Base-by-base conservation (phyloP, 345 rosid species). In the Tarenaya hassleriana region DNA sequence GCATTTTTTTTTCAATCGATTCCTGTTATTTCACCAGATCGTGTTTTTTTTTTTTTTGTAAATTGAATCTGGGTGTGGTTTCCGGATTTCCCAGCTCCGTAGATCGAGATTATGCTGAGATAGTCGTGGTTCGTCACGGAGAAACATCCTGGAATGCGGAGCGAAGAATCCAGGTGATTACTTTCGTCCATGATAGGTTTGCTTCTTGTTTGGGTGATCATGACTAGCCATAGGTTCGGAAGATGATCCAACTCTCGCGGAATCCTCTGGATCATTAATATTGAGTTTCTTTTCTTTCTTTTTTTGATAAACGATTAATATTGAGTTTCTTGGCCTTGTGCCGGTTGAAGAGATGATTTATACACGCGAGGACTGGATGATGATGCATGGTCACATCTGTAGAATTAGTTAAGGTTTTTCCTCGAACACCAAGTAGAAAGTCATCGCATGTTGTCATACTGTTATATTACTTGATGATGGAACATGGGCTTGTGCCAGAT, bases 131-230 rank as follows among this genome's bases (percentile, higher is more conserved):
- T 9, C 92, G 88, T 52, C 95, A 88, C 34, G 85, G 95, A 3
- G 92, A 88, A 72, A 88, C 89, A 27, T 78, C 64, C 56, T 88
- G 92, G 97, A 88, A 88, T 52, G 78, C 72, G 1, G 75, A 77
- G 35, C 77, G 85, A 69, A 83, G 73, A 60, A 61, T 85, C 58
- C 95, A 83, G 85, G 97, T 82, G 11, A 0, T 34, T 17, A 10
- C 10, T 13, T 50, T 42, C 34, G 32, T 24, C 16, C 37, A 39
- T 38, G 4, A 44, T 27, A 12, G 7, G 41, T 16, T 33, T 44
- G n/a, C 34, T 32, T n/a, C 18, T 55, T 34, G 1, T n/a, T 19
- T 45, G 29, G 29, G 29, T 24, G n/a, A n/a, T n/a, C n/a, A n/a
- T 0, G 37, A 16, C 42, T 10, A 7, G 33, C 15, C n/a, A n/a